Conservation (phyloP, 148 eudicot genomes). For the Rhododendron henanense region DNA sequence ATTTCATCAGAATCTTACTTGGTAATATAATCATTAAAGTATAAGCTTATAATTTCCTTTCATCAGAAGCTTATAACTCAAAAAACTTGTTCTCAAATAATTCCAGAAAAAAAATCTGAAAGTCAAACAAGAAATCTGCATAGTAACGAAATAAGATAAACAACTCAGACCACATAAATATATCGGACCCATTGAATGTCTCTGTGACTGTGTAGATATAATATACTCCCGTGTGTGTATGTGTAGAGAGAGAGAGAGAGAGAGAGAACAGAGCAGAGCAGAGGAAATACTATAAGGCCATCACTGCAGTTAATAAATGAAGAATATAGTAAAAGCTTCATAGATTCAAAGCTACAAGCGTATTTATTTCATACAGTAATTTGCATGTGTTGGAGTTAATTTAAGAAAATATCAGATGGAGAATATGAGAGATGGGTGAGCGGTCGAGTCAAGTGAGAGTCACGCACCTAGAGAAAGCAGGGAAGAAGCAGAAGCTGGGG, state of each 20-base stretch:
- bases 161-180: neutral
- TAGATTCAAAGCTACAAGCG: neutral
- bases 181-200: neutral
- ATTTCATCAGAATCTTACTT: neutral
- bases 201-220: too few relatives aligned
- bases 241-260: too few relatives aligned
- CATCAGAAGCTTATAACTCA: too few relatives aligned
- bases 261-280: too few relatives aligned
- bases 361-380: neutral
- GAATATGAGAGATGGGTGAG: neutral
- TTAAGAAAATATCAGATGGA: neutral
- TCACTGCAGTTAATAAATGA: neutral
- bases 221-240: too few relatives aligned
- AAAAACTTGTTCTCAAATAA: neutral
- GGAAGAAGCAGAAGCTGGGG: slow-evolving; percentile 20
- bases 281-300: neutral
- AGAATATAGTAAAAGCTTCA: neutral
- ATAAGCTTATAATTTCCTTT: neutral
- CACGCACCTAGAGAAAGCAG: slow-evolving; percentile 31
- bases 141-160: neutral
- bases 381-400: neutral
- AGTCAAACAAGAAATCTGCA: slow-evolving; percentile 2
- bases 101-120: neutral
- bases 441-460: neutral
- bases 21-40: neutral